Evolutionary conservation across 805 yeast genomes (phyloP).

Genomic region (Wickerhamomyces rabaulensis): DNA sequence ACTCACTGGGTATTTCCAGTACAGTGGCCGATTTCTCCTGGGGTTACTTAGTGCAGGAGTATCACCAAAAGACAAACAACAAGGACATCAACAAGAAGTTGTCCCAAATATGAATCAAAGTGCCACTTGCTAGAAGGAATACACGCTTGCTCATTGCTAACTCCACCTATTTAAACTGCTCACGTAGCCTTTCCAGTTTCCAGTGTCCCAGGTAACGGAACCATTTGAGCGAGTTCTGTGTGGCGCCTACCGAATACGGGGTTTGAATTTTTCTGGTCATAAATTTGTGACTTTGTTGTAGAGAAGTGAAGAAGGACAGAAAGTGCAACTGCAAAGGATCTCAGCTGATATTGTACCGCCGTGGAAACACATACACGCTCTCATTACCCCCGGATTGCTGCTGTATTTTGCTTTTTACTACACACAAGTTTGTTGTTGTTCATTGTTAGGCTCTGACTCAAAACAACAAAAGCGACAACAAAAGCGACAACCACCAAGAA

Average conservation of each 20-base stretch:
- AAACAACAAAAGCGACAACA: too few relatives aligned
- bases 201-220: too few relatives aligned
- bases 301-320: not conserved
- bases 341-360: not conserved
- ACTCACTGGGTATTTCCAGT: constrained; percentile 64
- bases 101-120: constrained; percentile 6
- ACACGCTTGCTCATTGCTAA: not conserved
- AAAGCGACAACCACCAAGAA: not conserved
- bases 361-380: not conserved
- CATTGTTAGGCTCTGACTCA: too few relatives aligned
- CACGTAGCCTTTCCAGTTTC: too few relatives aligned
- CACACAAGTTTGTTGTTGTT: not conserved
- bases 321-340: not conserved
- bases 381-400: not conserved
- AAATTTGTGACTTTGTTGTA: not conserved
- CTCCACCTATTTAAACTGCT: too few relatives aligned
- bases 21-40: constrained; percentile 74
- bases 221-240: not conserved
- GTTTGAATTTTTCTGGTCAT: not conserved
- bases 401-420: not conserved
- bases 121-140: too few relatives aligned
- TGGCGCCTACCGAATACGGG: not conserved
- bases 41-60: constrained; percentile 38
- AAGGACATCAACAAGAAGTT: constrained; percentile 4
- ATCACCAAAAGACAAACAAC: constrained; percentile 8